Evolutionary conservation across 2,329 filamentous ascomycete species (phyloP).

Genomic region (Ophiosphaerella korrae): DNA sequence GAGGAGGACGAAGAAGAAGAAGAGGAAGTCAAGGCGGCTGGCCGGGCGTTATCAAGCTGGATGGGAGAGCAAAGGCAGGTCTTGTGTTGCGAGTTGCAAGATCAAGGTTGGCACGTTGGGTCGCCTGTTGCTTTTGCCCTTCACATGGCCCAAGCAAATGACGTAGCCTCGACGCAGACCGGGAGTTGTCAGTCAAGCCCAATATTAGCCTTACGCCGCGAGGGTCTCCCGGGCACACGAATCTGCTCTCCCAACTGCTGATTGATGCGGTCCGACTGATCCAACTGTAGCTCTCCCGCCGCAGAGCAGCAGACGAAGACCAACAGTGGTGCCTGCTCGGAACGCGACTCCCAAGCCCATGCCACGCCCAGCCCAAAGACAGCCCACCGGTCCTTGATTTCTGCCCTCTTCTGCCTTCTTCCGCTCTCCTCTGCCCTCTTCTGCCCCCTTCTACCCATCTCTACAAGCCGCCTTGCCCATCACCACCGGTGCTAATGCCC

Average conservation of each 20-base stretch:
- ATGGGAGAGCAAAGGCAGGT: conserved; percentile 12
- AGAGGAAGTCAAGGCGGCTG: conserved; percentile 3
- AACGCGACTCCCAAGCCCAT: no score
- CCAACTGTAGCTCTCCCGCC: conserved; percentile 21
- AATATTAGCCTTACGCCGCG: conserved; percentile 11
- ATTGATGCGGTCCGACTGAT: conserved; percentile 16
- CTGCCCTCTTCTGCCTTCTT: background rate
- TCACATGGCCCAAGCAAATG: conserved; percentile 5
- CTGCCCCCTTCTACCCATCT: background rate
- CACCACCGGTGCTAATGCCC: background rate
- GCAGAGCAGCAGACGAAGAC: conserved; percentile 3
- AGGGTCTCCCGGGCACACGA: conserved; percentile 13
- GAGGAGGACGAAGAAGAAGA: conserved; percentile 2
- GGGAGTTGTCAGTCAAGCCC: background rate
- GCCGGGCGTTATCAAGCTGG: background rate
- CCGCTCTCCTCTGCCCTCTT: background rate
- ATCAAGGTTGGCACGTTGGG: background rate
- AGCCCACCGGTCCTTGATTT: no score
- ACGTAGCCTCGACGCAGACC: conserved; percentile 14
- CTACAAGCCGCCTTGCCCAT: background rate
- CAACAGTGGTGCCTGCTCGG: no score
- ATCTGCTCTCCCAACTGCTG: background rate
- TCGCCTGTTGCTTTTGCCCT: conserved; percentile 3
- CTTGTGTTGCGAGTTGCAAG: conserved; percentile 9
- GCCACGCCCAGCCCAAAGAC: no score